A percentile compares a stretch with the other conserved stretches of the same genome.
Conservation (phyloP, 257 asterid genomes). For the Solanum habrochaites region DNA sequence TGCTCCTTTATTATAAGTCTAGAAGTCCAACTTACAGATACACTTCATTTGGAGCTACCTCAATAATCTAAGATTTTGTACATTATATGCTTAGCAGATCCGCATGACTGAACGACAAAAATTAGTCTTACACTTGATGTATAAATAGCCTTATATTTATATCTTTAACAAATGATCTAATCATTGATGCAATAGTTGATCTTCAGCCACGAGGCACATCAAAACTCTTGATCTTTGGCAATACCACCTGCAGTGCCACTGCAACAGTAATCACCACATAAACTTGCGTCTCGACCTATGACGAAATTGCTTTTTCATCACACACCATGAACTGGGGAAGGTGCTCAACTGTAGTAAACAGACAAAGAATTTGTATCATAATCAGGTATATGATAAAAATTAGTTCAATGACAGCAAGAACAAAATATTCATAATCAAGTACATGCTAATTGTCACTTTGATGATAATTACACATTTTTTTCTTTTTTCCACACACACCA, state of each 20-base stretch:
- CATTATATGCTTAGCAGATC: background rate
- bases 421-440: background rate
- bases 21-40: background rate
- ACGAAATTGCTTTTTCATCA: constrained; percentile 59
- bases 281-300: constrained; percentile 43
- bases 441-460: background rate
- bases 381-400: background rate
- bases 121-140: background rate
- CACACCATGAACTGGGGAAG: constrained; percentile 67
- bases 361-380: background rate
- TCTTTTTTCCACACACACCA: no score
- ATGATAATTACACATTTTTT: background rate
- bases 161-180: background rate
- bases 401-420: background rate
- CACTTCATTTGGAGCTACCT: background rate
- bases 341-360: constrained; percentile 55
- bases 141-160: background rate
- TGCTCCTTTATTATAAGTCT: background rate
- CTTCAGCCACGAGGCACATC: background rate
- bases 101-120: background rate
- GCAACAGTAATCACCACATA: constrained; percentile 32
- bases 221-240: background rate
- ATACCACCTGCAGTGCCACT: background rate
- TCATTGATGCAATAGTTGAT: background rate
- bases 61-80: background rate